phyloP scores from a whole-genome alignment of 1,284 basidiomycete species.

The Exobasidium cylindrosporum region DNA sequence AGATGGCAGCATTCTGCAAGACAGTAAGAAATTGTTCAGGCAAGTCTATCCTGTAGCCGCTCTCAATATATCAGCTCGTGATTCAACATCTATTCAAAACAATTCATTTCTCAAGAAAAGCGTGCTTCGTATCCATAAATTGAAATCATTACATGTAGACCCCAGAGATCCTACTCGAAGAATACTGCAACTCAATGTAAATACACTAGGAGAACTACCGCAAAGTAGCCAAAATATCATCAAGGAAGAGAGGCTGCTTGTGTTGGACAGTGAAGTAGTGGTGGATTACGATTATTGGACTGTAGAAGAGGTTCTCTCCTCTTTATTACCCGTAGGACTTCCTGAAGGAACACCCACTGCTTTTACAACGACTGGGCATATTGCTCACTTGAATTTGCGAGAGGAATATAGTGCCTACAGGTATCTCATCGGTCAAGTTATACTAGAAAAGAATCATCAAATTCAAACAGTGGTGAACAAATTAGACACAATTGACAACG shows the following conservation, averaged over 20 bases:
- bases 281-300: conserved; percentile 82
- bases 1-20: conserved; percentile 6
- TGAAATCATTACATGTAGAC: neutral
- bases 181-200: neutral
- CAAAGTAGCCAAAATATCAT: neutral
- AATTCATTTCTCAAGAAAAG: neutral
- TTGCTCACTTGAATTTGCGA: conserved; percentile 84
- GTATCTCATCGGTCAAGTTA: conserved; percentile 81
- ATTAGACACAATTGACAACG: conserved; percentile 76
- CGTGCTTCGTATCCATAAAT: neutral
- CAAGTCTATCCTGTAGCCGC: neutral
- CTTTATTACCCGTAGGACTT: conserved; percentile 72
- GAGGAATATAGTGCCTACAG: conserved; percentile 89
- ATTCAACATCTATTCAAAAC: neutral
- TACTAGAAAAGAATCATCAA: conserved; percentile 63
- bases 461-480: conserved; percentile 95
- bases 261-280: neutral
- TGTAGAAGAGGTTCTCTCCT: conserved; percentile 75
- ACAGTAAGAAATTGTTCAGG: neutral
- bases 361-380: conserved; percentile 85
- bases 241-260: neutral
- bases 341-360: conserved; percentile 74
- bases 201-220: neutral
- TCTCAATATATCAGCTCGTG: neutral
- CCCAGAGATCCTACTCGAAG: neutral